These are phyloP conservation scores for Aspergillus indologenus DNA, from an alignment of 495 filamentous ascomycete genomes.

Conservation along the genomic window DNA sequence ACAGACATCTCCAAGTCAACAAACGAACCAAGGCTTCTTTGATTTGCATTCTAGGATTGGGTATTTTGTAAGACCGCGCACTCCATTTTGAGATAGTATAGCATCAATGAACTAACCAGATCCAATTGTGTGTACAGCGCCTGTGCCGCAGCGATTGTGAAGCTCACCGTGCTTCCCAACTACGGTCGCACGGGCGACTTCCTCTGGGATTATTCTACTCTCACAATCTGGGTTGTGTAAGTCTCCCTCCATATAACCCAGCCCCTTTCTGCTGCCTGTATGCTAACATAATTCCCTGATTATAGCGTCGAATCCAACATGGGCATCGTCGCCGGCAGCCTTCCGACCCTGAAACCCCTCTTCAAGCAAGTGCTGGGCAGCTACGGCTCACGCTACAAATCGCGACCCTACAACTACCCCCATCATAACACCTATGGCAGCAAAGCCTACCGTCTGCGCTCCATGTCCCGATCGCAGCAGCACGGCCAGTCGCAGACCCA, in stretches of 20 bases:
- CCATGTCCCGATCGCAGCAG: conserved; percentile 14
- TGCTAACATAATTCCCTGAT: background rate
- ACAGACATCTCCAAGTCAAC: conserved; percentile 47
- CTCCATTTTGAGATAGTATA: too few species aligned
- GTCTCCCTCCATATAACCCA: conserved; percentile 7
- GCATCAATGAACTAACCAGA: background rate
- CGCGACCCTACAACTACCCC: conserved; percentile 5
- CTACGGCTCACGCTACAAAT: conserved; percentile 22
- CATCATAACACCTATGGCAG: conserved; percentile 6
- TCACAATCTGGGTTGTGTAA: conserved; percentile 28
- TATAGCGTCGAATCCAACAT: conserved; percentile 34
- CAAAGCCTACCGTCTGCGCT: conserved; percentile 16
- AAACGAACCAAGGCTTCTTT: conserved; percentile 37
- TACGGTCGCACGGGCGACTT: conserved; percentile 43
- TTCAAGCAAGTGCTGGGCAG: conserved; percentile 29
- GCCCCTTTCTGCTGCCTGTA: background rate
- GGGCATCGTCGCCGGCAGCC: conserved; percentile 43
- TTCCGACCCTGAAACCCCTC: conserved; percentile 44
- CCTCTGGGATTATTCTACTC: conserved; percentile 39
- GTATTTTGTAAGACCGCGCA: conserved; percentile 45
- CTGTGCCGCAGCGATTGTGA: conserved; percentile 45
- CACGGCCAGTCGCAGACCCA: background rate
- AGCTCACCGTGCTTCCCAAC: conserved; percentile 35
- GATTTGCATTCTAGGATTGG: conserved; percentile 40
- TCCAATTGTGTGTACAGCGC: conserved; percentile 26